Conservation (phyloP, 2,329 filamentous ascomycete species). For the Fusarium pseudonygamai region DNA sequence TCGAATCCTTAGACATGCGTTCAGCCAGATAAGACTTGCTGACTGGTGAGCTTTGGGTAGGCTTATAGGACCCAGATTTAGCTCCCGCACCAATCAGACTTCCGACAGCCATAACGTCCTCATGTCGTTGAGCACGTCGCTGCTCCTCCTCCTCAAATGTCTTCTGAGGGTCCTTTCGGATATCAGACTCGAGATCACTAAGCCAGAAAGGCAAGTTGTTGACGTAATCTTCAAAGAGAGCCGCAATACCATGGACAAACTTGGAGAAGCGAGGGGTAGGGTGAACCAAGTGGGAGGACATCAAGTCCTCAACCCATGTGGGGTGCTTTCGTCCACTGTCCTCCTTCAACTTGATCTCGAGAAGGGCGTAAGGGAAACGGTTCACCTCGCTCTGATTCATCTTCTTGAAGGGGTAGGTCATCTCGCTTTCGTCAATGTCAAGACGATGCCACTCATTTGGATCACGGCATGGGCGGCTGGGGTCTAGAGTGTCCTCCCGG, state of each 20-base stretch:
- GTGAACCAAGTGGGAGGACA: slow-evolving; percentile 91
- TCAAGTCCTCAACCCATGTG: slow-evolving; percentile 90
- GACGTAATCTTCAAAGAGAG: slow-evolving; percentile 93
- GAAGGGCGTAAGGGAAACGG: slow-evolving; percentile 87
- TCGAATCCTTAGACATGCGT: slow-evolving; percentile 55
- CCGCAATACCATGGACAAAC: slow-evolving; percentile 92
- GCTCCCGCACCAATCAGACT: slow-evolving; percentile 80
- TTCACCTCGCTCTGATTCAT: slow-evolving; percentile 92
- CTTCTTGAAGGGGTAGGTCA: slow-evolving; percentile 87
- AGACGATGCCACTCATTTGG: slow-evolving; percentile 88
- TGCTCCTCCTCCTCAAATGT: slow-evolving; percentile 94
- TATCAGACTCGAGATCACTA: slow-evolving; percentile 89
- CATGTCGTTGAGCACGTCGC: slow-evolving; percentile 79
- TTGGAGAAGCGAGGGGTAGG: slow-evolving; percentile 93
- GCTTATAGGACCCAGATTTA: slow-evolving; percentile 63
- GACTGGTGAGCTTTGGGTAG: slow-evolving; percentile 71
- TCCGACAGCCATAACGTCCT: slow-evolving; percentile 89
- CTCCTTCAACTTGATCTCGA: slow-evolving; percentile 91
- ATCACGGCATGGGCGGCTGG: slow-evolving; percentile 86
- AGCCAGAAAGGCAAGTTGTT: slow-evolving; percentile 98
- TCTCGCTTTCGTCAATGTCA: slow-evolving; percentile 84
- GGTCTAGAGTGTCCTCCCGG: slow-evolving; percentile 78
- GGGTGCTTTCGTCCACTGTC: slow-evolving; percentile 73
- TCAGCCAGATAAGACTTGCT: slow-evolving; percentile 72
- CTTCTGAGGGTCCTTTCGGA: slow-evolving; percentile 88